A percentile compares a stretch with the other conserved stretches of the same genome.
phyloP scores from a whole-genome alignment of 805 yeast genomes.

The Starmerella potacharoeniae region DNA sequence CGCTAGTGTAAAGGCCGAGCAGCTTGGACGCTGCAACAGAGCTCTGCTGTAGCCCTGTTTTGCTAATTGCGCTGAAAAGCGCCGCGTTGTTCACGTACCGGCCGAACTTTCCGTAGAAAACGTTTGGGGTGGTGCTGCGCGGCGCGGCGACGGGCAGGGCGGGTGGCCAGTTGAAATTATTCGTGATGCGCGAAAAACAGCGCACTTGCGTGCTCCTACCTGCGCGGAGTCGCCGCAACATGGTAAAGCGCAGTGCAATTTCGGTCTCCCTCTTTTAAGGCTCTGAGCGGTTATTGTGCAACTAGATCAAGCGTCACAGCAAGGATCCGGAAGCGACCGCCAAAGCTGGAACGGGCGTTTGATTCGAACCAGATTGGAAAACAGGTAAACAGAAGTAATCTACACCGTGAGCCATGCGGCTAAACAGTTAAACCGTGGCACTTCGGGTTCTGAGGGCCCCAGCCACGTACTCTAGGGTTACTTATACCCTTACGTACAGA shows the following conservation, averaged over 20 bases:
- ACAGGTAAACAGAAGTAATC: too few species aligned
- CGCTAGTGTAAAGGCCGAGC: neutral
- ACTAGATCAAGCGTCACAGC: constrained; percentile 1
- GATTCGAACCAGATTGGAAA: too few species aligned
- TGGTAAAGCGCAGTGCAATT: neutral
- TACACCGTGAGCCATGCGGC: too few species aligned
- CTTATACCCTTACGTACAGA: too few species aligned
- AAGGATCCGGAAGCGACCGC: neutral
- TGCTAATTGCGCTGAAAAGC: neutral
- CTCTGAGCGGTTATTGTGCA: neutral
- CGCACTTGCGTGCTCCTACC: neutral
- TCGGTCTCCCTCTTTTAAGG: too few species aligned
- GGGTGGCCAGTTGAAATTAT: neutral
- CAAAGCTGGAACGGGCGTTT: too few species aligned
- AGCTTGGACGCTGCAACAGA: neutral
- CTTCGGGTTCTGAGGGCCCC: too few species aligned
- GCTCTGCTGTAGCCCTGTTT: neutral
- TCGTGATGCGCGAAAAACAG: neutral
- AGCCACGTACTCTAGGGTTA: too few species aligned
- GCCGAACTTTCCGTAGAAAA: neutral
- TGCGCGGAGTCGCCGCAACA: neutral
- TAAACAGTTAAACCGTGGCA: too few species aligned
- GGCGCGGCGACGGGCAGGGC: neutral
- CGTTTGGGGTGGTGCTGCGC: neutral
- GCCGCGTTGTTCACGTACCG: neutral